phyloP scores from a whole-genome alignment of 169 alveolate genomes.

The Neospora caninum region DNA sequence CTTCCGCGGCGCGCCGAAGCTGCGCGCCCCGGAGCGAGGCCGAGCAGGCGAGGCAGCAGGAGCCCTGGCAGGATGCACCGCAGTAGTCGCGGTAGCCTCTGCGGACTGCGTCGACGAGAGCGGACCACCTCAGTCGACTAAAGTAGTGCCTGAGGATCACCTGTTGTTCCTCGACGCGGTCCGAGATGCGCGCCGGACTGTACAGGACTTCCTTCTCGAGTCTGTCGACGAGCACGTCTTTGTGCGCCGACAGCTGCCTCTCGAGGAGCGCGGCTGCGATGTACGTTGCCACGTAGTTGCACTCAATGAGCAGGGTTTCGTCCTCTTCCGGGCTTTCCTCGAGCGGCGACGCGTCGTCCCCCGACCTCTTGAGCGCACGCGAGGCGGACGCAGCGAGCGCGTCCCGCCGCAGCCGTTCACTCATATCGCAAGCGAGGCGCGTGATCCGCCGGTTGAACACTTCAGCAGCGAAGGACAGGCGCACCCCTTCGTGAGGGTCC shows the following conservation, averaged over 20 bases:
- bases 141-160: constrained; percentile 29
- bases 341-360: background rate
- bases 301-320: background rate
- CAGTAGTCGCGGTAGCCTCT: constrained; percentile 46
- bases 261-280: constrained; percentile 35
- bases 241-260: constrained; percentile 10
- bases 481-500: background rate
- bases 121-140: constrained; percentile 36
- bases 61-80: constrained; percentile 21
- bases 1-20: background rate
- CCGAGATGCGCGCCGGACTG: background rate
- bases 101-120: background rate
- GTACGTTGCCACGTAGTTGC: constrained; percentile 29
- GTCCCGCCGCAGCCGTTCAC: background rate
- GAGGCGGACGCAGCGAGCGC: background rate
- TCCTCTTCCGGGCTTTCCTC: background rate
- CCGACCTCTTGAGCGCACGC: background rate
- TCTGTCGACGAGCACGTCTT: constrained; percentile 40
- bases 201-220: constrained; percentile 4
- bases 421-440: background rate
- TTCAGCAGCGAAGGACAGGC: background rate
- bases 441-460: background rate
- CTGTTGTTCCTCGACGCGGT: constrained; percentile 11
- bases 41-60: constrained; percentile 17
- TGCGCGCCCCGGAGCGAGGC: background rate